Conservation (phyloP, 441 rosid species). For the Macaranga tanarius region DNA sequence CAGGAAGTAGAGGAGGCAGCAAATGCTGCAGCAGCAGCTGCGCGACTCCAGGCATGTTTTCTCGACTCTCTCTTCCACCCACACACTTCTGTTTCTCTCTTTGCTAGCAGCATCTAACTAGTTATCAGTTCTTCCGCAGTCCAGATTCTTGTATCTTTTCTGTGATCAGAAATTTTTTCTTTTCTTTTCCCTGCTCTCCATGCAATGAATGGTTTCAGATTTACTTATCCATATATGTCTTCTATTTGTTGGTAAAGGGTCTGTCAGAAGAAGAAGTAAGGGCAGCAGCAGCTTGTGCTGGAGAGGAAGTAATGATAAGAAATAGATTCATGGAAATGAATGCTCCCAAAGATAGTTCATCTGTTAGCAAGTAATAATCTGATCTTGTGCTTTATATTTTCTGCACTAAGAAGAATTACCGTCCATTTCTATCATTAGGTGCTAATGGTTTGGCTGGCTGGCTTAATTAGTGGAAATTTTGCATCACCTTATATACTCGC, state of each 20-base stretch:
- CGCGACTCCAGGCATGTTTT: conserved; percentile 74
- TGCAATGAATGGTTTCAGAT: conserved; percentile 8
- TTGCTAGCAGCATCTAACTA: neutral
- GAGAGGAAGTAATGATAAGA: conserved; percentile 97
- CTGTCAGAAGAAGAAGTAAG: conserved; percentile 97
- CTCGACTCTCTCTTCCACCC: conserved; percentile 13
- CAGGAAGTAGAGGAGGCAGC: conserved; percentile 99
- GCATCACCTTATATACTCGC: conserved; percentile 1
- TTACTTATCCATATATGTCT: conserved; percentile 32
- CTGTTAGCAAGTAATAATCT: conserved; percentile 82
- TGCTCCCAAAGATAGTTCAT: conserved; percentile 90
- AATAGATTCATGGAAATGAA: conserved; percentile 95
- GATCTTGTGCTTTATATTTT: conserved; percentile 5
- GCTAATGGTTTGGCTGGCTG: conserved; percentile 6
- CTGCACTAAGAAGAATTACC: neutral
- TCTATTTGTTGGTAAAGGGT: conserved; percentile 60
- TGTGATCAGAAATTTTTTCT: conserved; percentile 10
- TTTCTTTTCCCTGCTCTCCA: neutral
- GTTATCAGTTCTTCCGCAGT: conserved; percentile 11
- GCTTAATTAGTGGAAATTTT: conserved; percentile 16
- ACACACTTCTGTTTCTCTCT: neutral
- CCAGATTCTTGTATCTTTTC: conserved; percentile 9
- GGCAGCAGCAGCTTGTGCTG: conserved; percentile 94
- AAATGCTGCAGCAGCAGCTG: conserved; percentile 92
- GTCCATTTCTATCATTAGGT: conserved; percentile 9